Evolutionary conservation across 73 alveolate genomes (phyloP).

Genomic region (Diophrys sp.): DNA sequence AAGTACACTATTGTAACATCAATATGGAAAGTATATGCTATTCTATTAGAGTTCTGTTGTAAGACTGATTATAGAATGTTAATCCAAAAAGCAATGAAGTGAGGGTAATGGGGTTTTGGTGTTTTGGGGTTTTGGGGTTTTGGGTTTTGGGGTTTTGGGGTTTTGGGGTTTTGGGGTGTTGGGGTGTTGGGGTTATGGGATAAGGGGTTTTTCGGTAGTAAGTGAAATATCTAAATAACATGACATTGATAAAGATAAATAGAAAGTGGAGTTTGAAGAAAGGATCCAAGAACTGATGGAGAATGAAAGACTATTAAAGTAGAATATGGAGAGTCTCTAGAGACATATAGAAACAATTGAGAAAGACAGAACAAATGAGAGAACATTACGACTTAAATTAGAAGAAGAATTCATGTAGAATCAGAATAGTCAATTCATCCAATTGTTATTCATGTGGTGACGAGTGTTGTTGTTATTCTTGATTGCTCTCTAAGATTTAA

Average conservation of each 20-base stretch:
- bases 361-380: slow-evolving; percentile 43
- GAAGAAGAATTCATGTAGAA: slow-evolving; percentile 62
- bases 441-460: slow-evolving; percentile 25
- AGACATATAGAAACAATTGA: slow-evolving; percentile 37
- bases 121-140: too few species aligned
- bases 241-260: slow-evolving; percentile 36
- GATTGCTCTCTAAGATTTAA: slow-evolving; percentile 28
- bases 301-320: slow-evolving; percentile 38
- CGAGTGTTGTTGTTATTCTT: not conserved
- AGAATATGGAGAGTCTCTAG: slow-evolving; percentile 46
- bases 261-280: slow-evolving; percentile 40
- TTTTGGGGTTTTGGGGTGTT: too few species aligned
- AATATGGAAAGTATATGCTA: slow-evolving; percentile 63
- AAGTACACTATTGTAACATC: slow-evolving; percentile 23
- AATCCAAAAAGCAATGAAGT: too few species aligned
- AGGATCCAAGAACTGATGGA: slow-evolving; percentile 39
- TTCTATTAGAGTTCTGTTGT: slow-evolving; percentile 64
- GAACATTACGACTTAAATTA: slow-evolving; percentile 31
- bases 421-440: slow-evolving; percentile 47
- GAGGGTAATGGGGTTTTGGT: too few species aligned
- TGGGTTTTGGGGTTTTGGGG: too few species aligned
- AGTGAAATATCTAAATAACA: slow-evolving; percentile 30
- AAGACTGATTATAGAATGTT: slow-evolving; percentile 51
- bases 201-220: too few species aligned
- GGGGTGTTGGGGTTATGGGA: too few species aligned